Evolutionary conservation across 2,329 filamentous ascomycete genomes (phyloP), one percentile per base, ranked within the genome.

Genomic region (Talaromyces pinophilus): DNA sequence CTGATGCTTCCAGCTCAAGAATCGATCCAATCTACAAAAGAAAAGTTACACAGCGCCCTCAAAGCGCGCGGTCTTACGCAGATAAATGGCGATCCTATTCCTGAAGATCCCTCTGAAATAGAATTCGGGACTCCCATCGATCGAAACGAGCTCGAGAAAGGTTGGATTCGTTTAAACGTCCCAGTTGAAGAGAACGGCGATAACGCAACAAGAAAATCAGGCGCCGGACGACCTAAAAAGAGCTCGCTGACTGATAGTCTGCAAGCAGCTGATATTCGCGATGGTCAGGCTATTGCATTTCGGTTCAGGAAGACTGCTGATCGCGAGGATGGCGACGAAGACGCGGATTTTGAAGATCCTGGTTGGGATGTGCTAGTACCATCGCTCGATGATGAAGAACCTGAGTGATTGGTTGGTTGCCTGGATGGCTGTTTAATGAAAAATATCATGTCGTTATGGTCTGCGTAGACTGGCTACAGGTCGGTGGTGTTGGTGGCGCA

Each of bases 1-100:
- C 82, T 93, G 66, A 88, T 90, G 68, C 83, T 90, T 55, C 84
- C 87, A 46, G 80, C 87, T 5, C 79, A 84, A 15, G 83, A 84
- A 46, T 77, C 87, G 11, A 86, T 92, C 72, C 78, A 82, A 17
- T 77, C 81, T 1, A 80, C 91, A 67, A 87, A 87, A 65, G 71
- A 81, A 19, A 83, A 87, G 22, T 84, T 93, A 1, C 78, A 91
- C 19, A 77, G 81, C 0, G 79, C 87, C 11, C 78, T 93, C 1
- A 74, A 79, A 59, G 77, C 82, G 40, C 79, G 78, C n/a, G 78
- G 76, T 3, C 68, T 82, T 13, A 74, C 67, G 44, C 73, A 80
- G 50, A 77, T 83, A 59, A 78, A 79, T 61, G 74, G 76, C 38
- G 72, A 77, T 10, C 13, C 69, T 10, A 38, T 81, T 64, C 80